A percentile compares a stretch with the other conserved stretches of the same genome.
Conservation (phyloP, 2,329 filamentous ascomycete genomes). For the Epicoccum sorghinum region DNA sequence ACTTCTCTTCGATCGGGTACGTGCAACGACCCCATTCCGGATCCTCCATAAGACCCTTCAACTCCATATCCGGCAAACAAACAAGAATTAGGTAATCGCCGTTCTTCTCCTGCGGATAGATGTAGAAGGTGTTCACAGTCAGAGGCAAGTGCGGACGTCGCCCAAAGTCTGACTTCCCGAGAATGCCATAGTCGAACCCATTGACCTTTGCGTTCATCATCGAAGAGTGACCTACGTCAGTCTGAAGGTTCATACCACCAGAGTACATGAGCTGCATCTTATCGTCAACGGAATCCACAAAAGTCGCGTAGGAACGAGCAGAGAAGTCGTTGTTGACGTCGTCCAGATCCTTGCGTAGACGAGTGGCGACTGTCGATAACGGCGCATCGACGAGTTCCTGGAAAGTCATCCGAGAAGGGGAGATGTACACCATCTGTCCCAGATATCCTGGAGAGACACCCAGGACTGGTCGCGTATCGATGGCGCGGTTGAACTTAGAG, state of each 20-base stretch:
- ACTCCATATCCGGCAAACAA: conserved; percentile 7
- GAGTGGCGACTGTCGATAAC: conserved; percentile 17
- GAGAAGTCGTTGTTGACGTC: conserved; percentile 28
- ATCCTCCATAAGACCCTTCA: conserved; percentile 1
- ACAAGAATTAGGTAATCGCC: conserved; percentile 1
- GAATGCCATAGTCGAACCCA: conserved; percentile 16
- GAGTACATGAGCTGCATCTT: conserved; percentile 34
- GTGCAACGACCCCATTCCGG: conserved; percentile 1
- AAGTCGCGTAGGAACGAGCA: conserved; percentile 40
- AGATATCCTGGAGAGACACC: conserved; percentile 35
- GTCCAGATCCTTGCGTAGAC: conserved; percentile 30
- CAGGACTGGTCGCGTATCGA: conserved; percentile 35
- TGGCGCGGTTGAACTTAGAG: conserved; percentile 35
- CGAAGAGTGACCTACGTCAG: conserved; percentile 19
- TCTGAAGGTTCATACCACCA: conserved; percentile 19
- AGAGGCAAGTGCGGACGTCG: conserved; percentile 5
- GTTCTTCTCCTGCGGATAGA: conserved; percentile 10
- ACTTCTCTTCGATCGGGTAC: conserved; percentile 2
- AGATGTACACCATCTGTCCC: conserved; percentile 36
- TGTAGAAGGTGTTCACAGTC: conserved; percentile 10
- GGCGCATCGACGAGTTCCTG: conserved; percentile 25
- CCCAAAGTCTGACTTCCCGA: conserved; percentile 18
- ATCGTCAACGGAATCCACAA: conserved; percentile 33
- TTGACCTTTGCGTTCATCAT: conserved; percentile 24
- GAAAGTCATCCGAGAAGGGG: conserved; percentile 25